Percentiles rank a stretch among this genome's conserved stretches.
These are phyloP conservation scores for Flueggea neowawraea DNA, from an alignment of 441 rosid species.

Conservation along the genomic window DNA sequence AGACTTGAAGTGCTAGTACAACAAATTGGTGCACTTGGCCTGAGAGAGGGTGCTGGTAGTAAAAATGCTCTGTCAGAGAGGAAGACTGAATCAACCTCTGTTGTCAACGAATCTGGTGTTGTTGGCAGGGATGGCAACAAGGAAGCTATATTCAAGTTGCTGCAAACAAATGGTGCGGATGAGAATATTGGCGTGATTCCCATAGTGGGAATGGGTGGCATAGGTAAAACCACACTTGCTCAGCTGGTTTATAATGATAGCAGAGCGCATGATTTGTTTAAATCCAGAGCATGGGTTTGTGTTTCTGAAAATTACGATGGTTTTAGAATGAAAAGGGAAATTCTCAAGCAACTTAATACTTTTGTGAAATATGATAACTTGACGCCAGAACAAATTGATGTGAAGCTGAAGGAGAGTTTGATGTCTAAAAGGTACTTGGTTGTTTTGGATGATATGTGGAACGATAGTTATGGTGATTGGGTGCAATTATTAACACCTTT, in stretches of 20 bases:
- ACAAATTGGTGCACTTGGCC: no score
- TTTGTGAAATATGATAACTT: not conserved
- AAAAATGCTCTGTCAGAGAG: no score
- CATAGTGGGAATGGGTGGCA: no score
- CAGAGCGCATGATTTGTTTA: not conserved
- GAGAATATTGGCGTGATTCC: not conserved
- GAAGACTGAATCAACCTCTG: no score
- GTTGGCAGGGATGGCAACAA: constrained; percentile 13
- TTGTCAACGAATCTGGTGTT: no score
- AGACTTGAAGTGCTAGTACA: no score
- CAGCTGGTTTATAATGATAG: constrained; percentile 8
- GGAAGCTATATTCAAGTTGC: constrained; percentile 2
- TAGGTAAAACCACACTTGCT: no score
- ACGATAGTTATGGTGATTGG: constrained; percentile 10
- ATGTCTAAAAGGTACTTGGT: constrained; percentile 7
- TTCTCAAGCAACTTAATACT: not conserved
- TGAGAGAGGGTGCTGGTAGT: no score
- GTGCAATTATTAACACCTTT: not conserved
- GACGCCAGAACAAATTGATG: constrained; percentile 3
- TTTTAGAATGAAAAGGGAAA: not conserved
- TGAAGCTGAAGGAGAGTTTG: constrained; percentile 1
- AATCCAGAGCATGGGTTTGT: constrained; percentile 12
- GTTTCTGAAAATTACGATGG: constrained; percentile 9
- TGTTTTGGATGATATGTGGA: constrained; percentile 26
- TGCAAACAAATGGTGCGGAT: not conserved